Evolutionary conservation across 2,329 filamentous ascomycete species (phyloP).

Genomic region (Scleromitrula shiraiana): DNA sequence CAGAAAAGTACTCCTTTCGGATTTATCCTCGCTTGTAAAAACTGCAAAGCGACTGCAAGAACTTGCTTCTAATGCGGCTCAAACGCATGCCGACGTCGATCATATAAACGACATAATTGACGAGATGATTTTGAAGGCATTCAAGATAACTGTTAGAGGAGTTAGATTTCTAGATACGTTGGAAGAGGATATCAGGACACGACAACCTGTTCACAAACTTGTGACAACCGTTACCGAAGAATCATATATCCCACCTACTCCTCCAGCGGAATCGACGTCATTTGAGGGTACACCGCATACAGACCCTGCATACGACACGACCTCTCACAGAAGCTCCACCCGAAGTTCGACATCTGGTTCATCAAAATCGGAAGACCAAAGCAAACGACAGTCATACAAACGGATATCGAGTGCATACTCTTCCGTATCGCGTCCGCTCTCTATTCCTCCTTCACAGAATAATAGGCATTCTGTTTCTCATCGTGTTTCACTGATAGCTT

Average conservation of each 20-base stretch:
- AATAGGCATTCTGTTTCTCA: conserved; percentile 43
- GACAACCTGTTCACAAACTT: conserved; percentile 45
- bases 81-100: conserved; percentile 39
- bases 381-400: conserved; percentile 26
- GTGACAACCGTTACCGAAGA: conserved; percentile 55
- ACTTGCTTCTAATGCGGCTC: conserved; percentile 37
- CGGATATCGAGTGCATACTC: conserved; percentile 21
- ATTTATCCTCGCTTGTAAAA: conserved; percentile 84
- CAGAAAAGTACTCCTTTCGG: conserved; percentile 80
- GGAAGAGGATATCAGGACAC: conserved; percentile 51
- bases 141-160: conserved; percentile 86
- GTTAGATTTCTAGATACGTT: conserved; percentile 85
- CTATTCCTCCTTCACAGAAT: conserved; percentile 20
- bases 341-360: conserved; percentile 23
- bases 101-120: conserved; percentile 73
- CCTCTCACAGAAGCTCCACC: conserved; percentile 26
- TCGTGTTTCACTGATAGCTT: conserved; percentile 67
- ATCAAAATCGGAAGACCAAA: conserved; percentile 25
- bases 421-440: conserved; percentile 22
- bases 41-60: conserved; percentile 80
- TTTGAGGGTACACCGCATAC: conserved; percentile 37
- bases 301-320: conserved; percentile 34
- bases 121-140: conserved; percentile 88
- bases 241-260: conserved; percentile 51
- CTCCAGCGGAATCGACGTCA: conserved; percentile 48